These are phyloP conservation scores for Penicillium cinerascens DNA, from an alignment of 495 filamentous ascomycete species.

Conservation along the genomic window DNA sequence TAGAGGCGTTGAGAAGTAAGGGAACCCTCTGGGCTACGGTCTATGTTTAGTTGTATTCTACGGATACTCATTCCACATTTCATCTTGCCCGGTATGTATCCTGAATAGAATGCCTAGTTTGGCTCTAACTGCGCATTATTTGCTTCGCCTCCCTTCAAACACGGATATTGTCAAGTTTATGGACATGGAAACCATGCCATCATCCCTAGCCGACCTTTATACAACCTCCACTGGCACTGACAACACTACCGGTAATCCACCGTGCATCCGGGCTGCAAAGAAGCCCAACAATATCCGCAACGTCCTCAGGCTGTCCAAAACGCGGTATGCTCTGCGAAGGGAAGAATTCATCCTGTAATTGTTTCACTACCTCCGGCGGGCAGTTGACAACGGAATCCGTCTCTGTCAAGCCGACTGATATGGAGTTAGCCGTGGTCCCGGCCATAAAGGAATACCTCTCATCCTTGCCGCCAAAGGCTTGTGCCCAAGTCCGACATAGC, in stretches of 20 bases:
- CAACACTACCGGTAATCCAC: neutral
- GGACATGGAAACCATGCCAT: no score
- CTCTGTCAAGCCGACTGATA: neutral
- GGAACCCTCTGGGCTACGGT: no score
- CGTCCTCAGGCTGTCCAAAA: neutral
- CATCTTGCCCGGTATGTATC: no score
- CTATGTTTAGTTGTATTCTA: no score
- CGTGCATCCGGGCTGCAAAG: neutral
- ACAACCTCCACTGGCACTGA: neutral
- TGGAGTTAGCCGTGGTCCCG: neutral
- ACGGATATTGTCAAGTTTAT: no score
- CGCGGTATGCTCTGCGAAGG: neutral
- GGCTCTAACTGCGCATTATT: no score
- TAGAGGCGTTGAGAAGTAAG: no score
- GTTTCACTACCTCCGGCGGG: neutral
- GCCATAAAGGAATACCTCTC: neutral
- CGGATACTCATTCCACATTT: no score
- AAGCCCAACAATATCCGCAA: conserved; percentile 1
- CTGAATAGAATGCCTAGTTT: no score
- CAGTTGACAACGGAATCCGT: neutral
- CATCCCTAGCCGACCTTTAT: neutral
- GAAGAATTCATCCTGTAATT: neutral
- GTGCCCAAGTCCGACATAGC: neutral
- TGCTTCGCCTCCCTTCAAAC: no score
- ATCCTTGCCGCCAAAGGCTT: neutral